Conservation (phyloP, 768 basidiomycete species). For the Mycena alexandri region DNA sequence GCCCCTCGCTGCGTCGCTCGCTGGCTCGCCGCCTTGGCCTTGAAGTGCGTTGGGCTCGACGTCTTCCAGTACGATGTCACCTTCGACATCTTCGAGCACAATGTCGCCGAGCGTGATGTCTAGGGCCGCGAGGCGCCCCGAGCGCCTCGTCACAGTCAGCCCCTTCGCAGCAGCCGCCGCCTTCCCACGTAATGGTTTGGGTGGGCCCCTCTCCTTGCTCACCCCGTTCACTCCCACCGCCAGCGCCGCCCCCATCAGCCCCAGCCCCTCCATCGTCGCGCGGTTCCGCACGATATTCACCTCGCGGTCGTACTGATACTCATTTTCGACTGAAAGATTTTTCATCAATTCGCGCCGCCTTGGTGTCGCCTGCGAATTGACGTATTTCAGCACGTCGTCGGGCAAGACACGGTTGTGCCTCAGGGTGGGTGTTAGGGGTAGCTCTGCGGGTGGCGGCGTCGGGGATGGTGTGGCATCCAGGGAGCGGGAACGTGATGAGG, state of each 20-base stretch:
- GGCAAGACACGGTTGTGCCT: not conserved
- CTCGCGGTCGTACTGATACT: not conserved
- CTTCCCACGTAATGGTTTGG: not conserved
- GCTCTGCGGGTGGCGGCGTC: not conserved
- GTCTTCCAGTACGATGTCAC: no score
- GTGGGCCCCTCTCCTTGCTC: not conserved
- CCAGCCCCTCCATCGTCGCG: not conserved
- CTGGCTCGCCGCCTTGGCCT: no score
- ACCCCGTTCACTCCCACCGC: not conserved
- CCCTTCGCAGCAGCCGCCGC: no score
- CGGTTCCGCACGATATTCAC: no score
- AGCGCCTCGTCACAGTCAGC: not conserved
- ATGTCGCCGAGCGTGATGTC: not conserved
- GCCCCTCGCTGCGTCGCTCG: no score
- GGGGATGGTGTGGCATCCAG: not conserved
- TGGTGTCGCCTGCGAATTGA: not conserved
- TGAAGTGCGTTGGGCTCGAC: no score
- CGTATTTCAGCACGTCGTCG: not conserved
- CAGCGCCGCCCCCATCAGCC: not conserved
- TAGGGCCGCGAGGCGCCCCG: not conserved
- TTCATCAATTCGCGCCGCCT: not conserved
- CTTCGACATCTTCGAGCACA: no score
- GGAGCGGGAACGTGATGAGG: not conserved
- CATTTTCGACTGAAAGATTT: not conserved
- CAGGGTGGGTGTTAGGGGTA: not conserved